Evolutionary conservation across 202 grass and related monocot species (phyloP).

Genomic region (Schoenoplectus triqueter): DNA sequence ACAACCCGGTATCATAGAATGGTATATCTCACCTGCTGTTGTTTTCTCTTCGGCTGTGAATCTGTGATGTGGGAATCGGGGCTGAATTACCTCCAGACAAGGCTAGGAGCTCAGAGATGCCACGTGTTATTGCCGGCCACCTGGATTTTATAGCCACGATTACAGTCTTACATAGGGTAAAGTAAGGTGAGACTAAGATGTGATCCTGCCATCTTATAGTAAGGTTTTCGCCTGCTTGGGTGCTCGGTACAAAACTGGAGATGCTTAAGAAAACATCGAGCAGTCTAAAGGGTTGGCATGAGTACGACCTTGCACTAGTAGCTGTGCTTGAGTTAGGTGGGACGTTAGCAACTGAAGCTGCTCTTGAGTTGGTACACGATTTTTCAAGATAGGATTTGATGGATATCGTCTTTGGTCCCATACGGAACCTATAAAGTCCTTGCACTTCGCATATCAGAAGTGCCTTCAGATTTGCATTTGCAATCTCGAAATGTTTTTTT

Average conservation of each 20-base stretch:
- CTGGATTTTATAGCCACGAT: too few relatives aligned
- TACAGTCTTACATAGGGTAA: too few relatives aligned
- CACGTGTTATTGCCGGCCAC: slow-evolving; percentile 46
- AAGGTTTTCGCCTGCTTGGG: slow-evolving; percentile 72
- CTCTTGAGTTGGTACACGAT: slow-evolving; percentile 51
- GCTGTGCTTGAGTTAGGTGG: slow-evolving; percentile 75
- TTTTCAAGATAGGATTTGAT: too few relatives aligned
- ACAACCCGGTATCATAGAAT: too few relatives aligned
- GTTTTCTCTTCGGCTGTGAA: slow-evolving; percentile 52
- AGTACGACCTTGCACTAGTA: slow-evolving; percentile 60
- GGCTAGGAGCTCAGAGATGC: slow-evolving; percentile 52
- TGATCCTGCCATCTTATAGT: slow-evolving; percentile 45
- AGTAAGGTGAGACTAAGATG: too few relatives aligned
- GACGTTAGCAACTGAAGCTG: slow-evolving; percentile 47
- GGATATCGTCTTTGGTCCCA: too few relatives aligned
- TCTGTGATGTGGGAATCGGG: slow-evolving; percentile 50
- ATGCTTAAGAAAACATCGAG: slow-evolving; percentile 57
- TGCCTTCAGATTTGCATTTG: too few relatives aligned
- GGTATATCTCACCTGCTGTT: slow-evolving; percentile 71
- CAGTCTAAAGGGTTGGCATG: slow-evolving; percentile 65
- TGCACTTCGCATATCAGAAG: too few relatives aligned
- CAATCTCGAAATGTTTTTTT: too few relatives aligned
- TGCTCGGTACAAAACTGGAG: slow-evolving; percentile 63
- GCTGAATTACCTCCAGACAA: slow-evolving; percentile 42
- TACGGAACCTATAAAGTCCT: too few relatives aligned